phyloP scores from a whole-genome alignment of 2,329 filamentous ascomycete genomes.

The Penicillium brevicompactum region DNA sequence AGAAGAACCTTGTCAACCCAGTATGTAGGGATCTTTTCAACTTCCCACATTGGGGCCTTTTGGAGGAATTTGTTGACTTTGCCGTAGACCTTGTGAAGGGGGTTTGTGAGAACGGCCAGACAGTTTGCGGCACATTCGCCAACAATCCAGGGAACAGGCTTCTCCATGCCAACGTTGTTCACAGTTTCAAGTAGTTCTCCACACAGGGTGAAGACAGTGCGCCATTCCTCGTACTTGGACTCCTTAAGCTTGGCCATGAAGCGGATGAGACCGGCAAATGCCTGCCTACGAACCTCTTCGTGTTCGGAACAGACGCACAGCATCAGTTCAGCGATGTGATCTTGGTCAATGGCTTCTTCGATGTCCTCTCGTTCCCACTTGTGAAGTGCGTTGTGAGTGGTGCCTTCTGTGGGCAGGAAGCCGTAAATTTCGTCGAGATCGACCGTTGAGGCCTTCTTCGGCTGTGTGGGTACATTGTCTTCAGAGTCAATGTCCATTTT shows the following conservation, averaged over 20 bases:
- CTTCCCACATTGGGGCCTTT: constrained; percentile 73
- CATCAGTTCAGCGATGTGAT: constrained; percentile 69
- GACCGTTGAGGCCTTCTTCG: constrained; percentile 29
- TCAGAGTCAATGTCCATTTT: constrained; percentile 22
- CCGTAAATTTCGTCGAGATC: constrained; percentile 58
- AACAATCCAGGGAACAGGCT: constrained; percentile 70
- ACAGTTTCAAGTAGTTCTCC: constrained; percentile 79
- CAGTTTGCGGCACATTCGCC: constrained; percentile 74
- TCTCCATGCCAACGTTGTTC: constrained; percentile 54
- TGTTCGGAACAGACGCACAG: constrained; percentile 76
- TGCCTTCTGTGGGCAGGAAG: constrained; percentile 49
- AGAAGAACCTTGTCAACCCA: constrained; percentile 72
- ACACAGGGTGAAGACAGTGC: constrained; percentile 76
- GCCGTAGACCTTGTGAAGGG: constrained; percentile 78
- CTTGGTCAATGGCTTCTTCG: constrained; percentile 78
- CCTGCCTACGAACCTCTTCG: constrained; percentile 75
- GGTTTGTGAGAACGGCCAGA: constrained; percentile 71
- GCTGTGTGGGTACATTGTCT: constrained; percentile 1
- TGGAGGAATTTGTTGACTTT: constrained; percentile 86
- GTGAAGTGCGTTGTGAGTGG: constrained; percentile 49
- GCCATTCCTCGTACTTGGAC: constrained; percentile 73
- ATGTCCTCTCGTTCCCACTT: constrained; percentile 75
- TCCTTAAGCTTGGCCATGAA: constrained; percentile 57
- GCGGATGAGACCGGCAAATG: constrained; percentile 45
- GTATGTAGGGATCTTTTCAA: constrained; percentile 57